Percentiles rank a stretch among this genome's conserved stretches.
phyloP scores from a whole-genome alignment of 192 early-diverging fungal genomes.

The Mortierella claussenii region DNA sequence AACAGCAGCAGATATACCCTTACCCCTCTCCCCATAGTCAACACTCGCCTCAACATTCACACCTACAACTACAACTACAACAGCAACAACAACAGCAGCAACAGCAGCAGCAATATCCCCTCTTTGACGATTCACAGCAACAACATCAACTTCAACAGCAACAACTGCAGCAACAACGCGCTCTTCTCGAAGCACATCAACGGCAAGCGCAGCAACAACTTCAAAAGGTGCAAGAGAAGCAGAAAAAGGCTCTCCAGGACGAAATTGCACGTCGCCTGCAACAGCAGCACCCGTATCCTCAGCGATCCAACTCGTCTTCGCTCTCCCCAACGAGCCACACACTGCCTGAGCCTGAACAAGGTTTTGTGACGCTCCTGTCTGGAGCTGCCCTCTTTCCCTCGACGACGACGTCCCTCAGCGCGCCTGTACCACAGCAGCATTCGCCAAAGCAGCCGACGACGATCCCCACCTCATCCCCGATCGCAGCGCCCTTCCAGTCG shows the following conservation, averaged over 20 bases:
- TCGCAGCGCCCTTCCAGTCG: neutral
- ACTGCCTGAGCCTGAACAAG: neutral
- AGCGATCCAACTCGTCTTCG: conserved; percentile 1
- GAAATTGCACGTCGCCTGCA: conserved; percentile 13
- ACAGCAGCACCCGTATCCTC: conserved; percentile 2
- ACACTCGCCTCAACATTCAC: neutral
- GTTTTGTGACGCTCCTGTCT: no score
- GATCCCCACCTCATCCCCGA: neutral
- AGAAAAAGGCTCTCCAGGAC: conserved; percentile 8
- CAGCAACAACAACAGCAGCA: conserved; percentile 14
- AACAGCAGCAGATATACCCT: neutral
- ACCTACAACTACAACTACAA: conserved; percentile 1
- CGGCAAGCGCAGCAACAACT: conserved; percentile 22
- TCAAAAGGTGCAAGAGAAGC: conserved; percentile 21
- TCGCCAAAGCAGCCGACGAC: neutral
- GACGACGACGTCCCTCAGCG: no score
- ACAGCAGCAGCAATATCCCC: neutral
- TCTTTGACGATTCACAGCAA: neutral
- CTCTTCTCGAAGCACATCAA: conserved; percentile 21
- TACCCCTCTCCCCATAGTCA: no score
- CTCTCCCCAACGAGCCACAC: neutral
- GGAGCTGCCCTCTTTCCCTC: no score
- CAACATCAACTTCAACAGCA: conserved; percentile 3
- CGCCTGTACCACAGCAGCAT: conserved; percentile 1
- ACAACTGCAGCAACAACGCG: conserved; percentile 7